phyloP scores from a whole-genome alignment of 768 basidiomycete genomes.

The Boletus rex-veris region DNA sequence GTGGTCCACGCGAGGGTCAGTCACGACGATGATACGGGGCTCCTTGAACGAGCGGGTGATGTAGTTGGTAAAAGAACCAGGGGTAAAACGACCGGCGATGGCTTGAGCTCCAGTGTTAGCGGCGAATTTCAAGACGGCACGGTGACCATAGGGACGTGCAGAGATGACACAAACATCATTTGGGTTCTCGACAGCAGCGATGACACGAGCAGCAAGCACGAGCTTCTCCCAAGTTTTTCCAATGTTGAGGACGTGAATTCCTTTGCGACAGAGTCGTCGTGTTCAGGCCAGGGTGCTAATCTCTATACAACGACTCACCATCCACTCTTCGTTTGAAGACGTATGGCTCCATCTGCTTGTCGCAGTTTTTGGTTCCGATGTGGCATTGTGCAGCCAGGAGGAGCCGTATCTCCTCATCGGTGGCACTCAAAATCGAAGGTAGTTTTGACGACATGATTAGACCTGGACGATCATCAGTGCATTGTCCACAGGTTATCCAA shows the following conservation, averaged over 20 bases:
- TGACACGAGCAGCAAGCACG: constrained; percentile 95
- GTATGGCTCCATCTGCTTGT: constrained; percentile 98
- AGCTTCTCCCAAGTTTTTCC: constrained; percentile 99
- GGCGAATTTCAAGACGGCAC: constrained; percentile 98
- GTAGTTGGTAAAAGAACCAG: constrained; percentile 99
- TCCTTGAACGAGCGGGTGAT: constrained; percentile 99
- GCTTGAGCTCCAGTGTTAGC: constrained; percentile 98
- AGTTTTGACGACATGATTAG: constrained; percentile 78
- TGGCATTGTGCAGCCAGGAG: constrained; percentile 95
- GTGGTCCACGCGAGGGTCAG: constrained; percentile 99
- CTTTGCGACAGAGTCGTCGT: constrained; percentile 39
- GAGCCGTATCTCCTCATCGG: constrained; percentile 96
- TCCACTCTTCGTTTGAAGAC: constrained; percentile 96
- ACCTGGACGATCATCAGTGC: constrained; percentile 32
- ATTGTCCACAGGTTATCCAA: constrained; percentile 28
- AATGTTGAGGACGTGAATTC: constrained; percentile 95
- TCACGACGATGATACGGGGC: constrained; percentile 96
- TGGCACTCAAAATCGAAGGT: constrained; percentile 87
- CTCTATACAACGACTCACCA: constrained; percentile 52
- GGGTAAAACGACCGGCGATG: constrained; percentile 98
- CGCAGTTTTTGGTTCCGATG: constrained; percentile 98
- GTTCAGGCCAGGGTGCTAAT: constrained; percentile 11
- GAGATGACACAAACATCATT: constrained; percentile 98
- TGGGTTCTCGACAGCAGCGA: constrained; percentile 97
- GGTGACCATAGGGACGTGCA: constrained; percentile 97